Evolutionary conservation across 345 rosid species (phyloP), one percentile per base, ranked within the genome.

Genomic region (Bruguiera sexangula): DNA sequence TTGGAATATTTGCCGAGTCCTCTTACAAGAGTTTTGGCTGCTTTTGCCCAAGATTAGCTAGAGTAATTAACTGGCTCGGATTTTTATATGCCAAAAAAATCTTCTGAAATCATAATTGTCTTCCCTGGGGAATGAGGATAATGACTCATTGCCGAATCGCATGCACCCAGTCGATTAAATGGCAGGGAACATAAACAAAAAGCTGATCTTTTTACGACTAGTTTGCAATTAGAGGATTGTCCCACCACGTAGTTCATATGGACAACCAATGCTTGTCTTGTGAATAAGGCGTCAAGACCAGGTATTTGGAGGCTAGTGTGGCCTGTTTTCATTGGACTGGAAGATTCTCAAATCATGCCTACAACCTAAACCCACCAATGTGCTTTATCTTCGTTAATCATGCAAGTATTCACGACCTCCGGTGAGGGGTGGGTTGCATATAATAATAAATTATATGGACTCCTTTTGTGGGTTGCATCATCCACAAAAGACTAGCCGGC

Each of bases 311-410:
- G 29, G 53, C 16, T 43, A 9, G 30, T 13, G 63, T 68, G 71
- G 52, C 54, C 37, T 15, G 8, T 9, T 22, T 8, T 18, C 8
- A 43, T 27, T 57, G 46, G 63, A 37, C 18, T 19, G 16, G 15
- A 7, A 34, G 37, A 34, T 34, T 34, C 39, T 57, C 62, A 68
- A 43, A 68, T 68, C 71, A 20, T 68, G 30, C 71, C 34, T 16
- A 11, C 20, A 21, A 66, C 69, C 70, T 56, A 68, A 57, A 52
- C 29, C 37, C 53, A 52, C 46, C 26, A 31, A 8, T 15, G 5
- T 24, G 24, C 24, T 43, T n/a, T 50, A 19, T 7, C 5, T 9
- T 3, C 5, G 36, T 53, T 36, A n/a, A 53, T 55, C 18, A 27
- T 16, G 19, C 6, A 19, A 19, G 19, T 18, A 7, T 24, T 5